Evolutionary conservation across 768 basidiomycete species (phyloP).

Genomic region (Termitomyces sp.): DNA sequence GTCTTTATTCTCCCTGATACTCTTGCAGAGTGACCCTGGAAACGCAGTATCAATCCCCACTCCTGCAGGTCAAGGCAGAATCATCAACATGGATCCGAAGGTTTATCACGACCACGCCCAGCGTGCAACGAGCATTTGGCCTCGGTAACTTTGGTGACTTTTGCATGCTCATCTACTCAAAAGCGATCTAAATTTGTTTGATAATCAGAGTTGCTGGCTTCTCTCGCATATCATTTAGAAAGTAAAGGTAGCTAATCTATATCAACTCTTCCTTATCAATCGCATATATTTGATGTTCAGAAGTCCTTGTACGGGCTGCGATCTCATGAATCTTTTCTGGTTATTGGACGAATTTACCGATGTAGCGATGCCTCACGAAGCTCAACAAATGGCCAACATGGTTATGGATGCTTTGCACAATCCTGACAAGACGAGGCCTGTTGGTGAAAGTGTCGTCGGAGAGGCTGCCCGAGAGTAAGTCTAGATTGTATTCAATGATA

Average conservation of each 20-base stretch:
- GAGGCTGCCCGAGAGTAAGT: background rate
- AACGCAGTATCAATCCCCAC: constrained; percentile 30
- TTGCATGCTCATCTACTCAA: background rate
- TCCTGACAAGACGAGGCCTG: too few species aligned
- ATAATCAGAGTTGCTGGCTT: constrained; percentile 29
- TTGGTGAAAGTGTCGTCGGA: background rate
- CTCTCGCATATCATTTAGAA: constrained; percentile 30
- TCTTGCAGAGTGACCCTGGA: constrained; percentile 38
- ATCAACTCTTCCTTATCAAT: too few species aligned
- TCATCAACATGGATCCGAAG: constrained; percentile 25
- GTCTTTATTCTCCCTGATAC: constrained; percentile 15
- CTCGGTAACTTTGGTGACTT: constrained; percentile 35
- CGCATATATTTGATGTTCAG: too few species aligned
- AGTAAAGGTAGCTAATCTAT: constrained; percentile 22
- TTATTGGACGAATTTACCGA: background rate
- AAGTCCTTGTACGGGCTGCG: background rate
- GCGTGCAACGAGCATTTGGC: constrained; percentile 34
- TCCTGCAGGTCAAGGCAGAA: constrained; percentile 24
- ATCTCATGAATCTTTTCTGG: background rate
- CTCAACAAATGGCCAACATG: background rate
- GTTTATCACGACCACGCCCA: constrained; percentile 28
- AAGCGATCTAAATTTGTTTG: background rate
- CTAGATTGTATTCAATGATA: too few species aligned
- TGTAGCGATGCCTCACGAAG: background rate
- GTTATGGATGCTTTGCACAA: background rate